Evolutionary conservation across 2,329 filamentous ascomycete species (phyloP).

Genomic region (Ilyonectria robusta): DNA sequence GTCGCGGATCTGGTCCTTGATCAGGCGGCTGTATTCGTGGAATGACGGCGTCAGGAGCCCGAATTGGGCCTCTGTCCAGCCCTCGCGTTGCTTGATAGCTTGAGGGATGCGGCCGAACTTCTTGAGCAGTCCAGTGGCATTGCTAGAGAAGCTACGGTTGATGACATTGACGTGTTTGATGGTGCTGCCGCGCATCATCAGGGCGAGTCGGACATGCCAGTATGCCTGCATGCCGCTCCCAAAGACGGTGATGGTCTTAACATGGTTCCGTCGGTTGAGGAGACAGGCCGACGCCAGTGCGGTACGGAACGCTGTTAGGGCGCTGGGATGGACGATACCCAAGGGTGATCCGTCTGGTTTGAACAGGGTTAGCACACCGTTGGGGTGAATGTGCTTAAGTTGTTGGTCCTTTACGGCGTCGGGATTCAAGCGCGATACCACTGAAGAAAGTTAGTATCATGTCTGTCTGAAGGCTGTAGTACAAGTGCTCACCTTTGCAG

Average conservation of each 20-base stretch:
- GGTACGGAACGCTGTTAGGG: conserved; percentile 86
- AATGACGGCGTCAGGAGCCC: conserved; percentile 78
- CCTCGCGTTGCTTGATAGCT: conserved; percentile 67
- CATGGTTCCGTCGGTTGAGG: conserved; percentile 74
- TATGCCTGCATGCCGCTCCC: conserved; percentile 92
- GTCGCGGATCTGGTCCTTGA: conserved; percentile 78
- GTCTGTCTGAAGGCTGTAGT: neutral
- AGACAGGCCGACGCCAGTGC: conserved; percentile 80
- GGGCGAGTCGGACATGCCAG: conserved; percentile 90
- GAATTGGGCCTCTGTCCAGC: conserved; percentile 78
- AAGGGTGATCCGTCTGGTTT: conserved; percentile 71
- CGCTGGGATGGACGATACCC: conserved; percentile 80
- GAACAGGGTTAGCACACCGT: conserved; percentile 80
- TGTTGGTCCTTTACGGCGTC: conserved; percentile 46
- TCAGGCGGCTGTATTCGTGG: conserved; percentile 74
- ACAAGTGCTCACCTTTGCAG: conserved; percentile 70
- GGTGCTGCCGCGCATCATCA: conserved; percentile 79
- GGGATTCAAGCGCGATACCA: conserved; percentile 73
- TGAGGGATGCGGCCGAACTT: conserved; percentile 61
- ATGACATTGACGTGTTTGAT: conserved; percentile 88
- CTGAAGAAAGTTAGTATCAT: conserved; percentile 53
- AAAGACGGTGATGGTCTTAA: conserved; percentile 86
- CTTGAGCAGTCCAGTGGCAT: conserved; percentile 66
- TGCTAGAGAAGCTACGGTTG: conserved; percentile 78
- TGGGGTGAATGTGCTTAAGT: conserved; percentile 62